phyloP scores from a whole-genome alignment of 352 stramenopile genomes.

The Phytophthora quininea region DNA sequence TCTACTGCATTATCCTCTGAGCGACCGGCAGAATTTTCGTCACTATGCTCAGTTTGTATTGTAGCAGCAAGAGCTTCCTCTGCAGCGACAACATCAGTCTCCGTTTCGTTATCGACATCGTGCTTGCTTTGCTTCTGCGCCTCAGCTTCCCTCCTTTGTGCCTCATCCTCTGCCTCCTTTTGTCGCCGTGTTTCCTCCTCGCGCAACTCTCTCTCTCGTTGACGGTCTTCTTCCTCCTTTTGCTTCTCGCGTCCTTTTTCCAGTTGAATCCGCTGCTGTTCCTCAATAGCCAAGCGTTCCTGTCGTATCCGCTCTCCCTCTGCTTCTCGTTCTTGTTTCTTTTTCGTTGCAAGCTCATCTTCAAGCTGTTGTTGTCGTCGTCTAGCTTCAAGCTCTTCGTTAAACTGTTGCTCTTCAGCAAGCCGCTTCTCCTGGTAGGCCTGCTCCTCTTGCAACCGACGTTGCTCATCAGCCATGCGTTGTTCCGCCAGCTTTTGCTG shows the following conservation, averaged over 20 bases:
- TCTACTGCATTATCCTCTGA: too few species aligned
- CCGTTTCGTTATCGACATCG: neutral
- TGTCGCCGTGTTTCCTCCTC: slow-evolving; percentile 7
- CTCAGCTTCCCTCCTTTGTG: neutral
- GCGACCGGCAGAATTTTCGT: too few species aligned
- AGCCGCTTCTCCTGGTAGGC: slow-evolving; percentile 21
- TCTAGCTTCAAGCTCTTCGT: slow-evolving; percentile 29
- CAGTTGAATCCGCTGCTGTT: slow-evolving; percentile 10
- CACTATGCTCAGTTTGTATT: too few species aligned
- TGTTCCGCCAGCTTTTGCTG: slow-evolving; percentile 35
- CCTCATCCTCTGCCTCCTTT: slow-evolving; percentile 6
- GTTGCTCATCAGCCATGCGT: slow-evolving; percentile 27
- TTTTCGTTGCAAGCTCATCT: slow-evolving; percentile 19
- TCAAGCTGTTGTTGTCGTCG: slow-evolving; percentile 25
- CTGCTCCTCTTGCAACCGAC: slow-evolving; percentile 28
- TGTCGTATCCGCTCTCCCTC: slow-evolving; percentile 26
- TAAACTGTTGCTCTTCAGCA: slow-evolving; percentile 24
- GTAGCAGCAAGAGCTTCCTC: too few species aligned
- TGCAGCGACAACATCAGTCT: too few species aligned
- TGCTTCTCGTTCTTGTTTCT: slow-evolving; percentile 16
- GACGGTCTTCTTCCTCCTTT: slow-evolving; percentile 16
- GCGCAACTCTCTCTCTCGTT: neutral
- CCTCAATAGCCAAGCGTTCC: slow-evolving; percentile 6
- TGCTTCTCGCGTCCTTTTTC: slow-evolving; percentile 20
- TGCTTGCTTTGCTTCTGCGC: neutral